Conservation (phyloP, 306 rosid genomes). For the Styphnolobium japonicum region DNA sequence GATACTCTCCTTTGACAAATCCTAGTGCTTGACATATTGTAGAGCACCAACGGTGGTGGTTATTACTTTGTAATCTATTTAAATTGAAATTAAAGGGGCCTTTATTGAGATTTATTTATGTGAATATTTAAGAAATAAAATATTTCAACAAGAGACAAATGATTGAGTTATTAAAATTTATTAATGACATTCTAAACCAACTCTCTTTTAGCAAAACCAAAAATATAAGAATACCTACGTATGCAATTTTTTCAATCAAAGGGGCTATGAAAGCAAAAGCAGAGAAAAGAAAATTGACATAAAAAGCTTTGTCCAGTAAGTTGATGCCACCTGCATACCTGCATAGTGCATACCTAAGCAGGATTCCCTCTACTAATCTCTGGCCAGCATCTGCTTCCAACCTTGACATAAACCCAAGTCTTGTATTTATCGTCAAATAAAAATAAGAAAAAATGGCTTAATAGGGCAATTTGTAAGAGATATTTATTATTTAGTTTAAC, state of each 20-base stretch:
- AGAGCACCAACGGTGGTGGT: background rate
- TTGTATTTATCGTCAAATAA: too few species aligned
- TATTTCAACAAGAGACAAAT: background rate
- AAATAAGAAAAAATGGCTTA: too few species aligned
- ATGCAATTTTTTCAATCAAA: background rate
- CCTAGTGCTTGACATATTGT: background rate
- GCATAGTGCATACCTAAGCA: background rate
- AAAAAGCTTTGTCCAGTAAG: background rate
- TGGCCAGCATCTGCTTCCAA: background rate
- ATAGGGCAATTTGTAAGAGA: too few species aligned
- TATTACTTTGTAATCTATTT: background rate
- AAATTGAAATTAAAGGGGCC: background rate
- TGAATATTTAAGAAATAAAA: background rate
- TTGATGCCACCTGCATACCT: conserved; percentile 9
- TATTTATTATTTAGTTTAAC: too few species aligned
- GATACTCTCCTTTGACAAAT: background rate
- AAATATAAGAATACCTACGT: background rate
- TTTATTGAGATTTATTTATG: background rate
- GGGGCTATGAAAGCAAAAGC: background rate
- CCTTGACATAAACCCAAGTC: too few species aligned
- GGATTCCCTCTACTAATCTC: background rate
- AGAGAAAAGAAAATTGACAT: background rate
- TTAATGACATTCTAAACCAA: background rate
- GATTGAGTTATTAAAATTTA: background rate
- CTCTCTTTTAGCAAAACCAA: background rate